These are phyloP conservation scores for Globisporangium yorkense DNA, from an alignment of 352 stramenopile genomes.

Conservation along the genomic window DNA sequence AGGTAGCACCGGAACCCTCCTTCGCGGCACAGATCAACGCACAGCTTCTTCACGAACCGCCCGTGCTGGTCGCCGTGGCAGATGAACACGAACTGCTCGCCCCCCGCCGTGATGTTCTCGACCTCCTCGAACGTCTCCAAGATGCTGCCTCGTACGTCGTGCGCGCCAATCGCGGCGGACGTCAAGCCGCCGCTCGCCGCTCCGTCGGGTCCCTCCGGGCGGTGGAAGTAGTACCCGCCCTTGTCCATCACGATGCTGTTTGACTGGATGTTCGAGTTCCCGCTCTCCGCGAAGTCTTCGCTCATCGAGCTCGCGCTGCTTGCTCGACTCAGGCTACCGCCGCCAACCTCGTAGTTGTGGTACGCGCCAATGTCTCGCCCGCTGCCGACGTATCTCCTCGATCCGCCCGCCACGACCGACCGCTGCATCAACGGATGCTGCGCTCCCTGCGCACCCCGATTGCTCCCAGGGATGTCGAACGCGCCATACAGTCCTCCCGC, in stretches of 20 bases:
- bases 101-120: slow-evolving; percentile 39
- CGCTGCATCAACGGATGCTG: slow-evolving; percentile 23
- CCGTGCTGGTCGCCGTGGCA: slow-evolving; percentile 71
- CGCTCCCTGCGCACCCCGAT: slow-evolving; percentile 14
- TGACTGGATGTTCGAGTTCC: slow-evolving; percentile 24
- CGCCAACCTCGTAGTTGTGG: slow-evolving; percentile 27
- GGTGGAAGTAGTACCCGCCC: slow-evolving; percentile 71
- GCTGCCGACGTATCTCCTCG: slow-evolving; percentile 19
- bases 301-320: slow-evolving; percentile 48
- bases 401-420: slow-evolving; percentile 22
- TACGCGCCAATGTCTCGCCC: slow-evolving; percentile 19
- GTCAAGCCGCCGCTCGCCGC: slow-evolving; percentile 12
- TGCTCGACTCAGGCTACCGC: slow-evolving; percentile 26
- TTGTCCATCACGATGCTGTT: slow-evolving; percentile 64
- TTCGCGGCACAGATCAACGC: slow-evolving; percentile 57
- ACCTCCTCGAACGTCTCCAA: slow-evolving; percentile 55
- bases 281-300: slow-evolving; percentile 26
- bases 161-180: slow-evolving; percentile 5
- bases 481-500: slow-evolving; percentile 4
- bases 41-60: slow-evolving; percentile 68
- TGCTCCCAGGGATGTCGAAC: slow-evolving; percentile 21
- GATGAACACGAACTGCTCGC: slow-evolving; percentile 81
- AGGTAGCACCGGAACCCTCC: slow-evolving; percentile 66
- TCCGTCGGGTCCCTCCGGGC: slow-evolving; percentile 13
- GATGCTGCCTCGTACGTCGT: slow-evolving; percentile 37